Evolutionary conservation across 306 rosid genomes (phyloP).

Genomic region (Quercus gilva): DNA sequence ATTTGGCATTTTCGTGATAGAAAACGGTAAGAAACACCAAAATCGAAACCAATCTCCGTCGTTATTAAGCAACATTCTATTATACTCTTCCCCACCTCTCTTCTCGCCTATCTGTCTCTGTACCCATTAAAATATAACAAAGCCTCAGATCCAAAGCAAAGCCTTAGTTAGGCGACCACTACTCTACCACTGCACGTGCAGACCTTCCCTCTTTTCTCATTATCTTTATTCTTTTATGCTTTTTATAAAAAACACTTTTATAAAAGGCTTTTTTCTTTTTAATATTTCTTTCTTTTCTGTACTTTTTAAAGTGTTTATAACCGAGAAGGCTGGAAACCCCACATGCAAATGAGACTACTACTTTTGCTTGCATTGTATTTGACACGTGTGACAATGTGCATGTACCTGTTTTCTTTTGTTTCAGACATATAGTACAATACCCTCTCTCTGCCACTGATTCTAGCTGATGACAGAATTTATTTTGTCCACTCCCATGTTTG

Average conservation of each 20-base stretch:
- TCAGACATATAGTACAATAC: conserved; percentile 24
- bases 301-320: not conserved
- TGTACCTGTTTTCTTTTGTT: conserved; percentile 29
- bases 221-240: not conserved
- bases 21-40: conserved; percentile 16
- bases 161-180: conserved; percentile 20
- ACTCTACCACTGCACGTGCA: conserved; percentile 54
- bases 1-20: conserved; percentile 17
- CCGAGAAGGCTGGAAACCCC: conserved; percentile 32
- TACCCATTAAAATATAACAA: not conserved
- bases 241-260: not conserved
- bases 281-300: not conserved
- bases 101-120: not conserved
- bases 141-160: conserved; percentile 83
- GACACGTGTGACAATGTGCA: conserved; percentile 54
- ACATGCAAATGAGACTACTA: conserved; percentile 31
- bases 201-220: conserved; percentile 32
- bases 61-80: conserved; percentile 48
- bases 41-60: conserved; percentile 18
- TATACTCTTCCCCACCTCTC: not conserved
- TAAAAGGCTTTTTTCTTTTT: not conserved
- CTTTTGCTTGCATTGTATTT: conserved; percentile 24
- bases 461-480: too few species aligned
- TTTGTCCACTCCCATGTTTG: too few species aligned
- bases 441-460: conserved; percentile 6